Base-by-base conservation (phyloP, 306 rosid genomes). In the Aeschynomene evenia region DNA sequence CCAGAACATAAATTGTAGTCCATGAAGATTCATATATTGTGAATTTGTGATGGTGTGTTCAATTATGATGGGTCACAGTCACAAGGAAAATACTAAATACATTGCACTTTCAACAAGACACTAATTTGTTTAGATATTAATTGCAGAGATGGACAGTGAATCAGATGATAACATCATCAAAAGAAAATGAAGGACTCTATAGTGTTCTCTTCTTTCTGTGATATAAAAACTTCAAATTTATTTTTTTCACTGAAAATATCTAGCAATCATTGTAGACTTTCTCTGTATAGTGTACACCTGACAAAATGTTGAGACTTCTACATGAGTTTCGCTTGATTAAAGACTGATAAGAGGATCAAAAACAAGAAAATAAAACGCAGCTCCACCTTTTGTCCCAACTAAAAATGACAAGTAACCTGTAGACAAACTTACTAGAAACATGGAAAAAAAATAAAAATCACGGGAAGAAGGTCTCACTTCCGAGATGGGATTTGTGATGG, bases 401-500 rank as follows among this genome's bases (percentile, higher is more conserved):
- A 37, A 0, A 62, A 56, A 49, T 22, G 36, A 53, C 26, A 22
- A 36, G 28, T 21, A 18, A 21, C 57, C 50, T 31, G 53, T 19
- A 22, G 61, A 48, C 18, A 34, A 82, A 40, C 53, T 42, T 23
- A 14, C 18, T n/a, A 21, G 21, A 51, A 70, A 36, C 34, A 37
- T 33, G 31, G 65, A 53, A 12, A 50, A 21, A 76, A 4, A 34
- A 75, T 26, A n/a, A 42, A 63, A 58, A 61, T 72, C 72, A 68
- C 40, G 76, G 28, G 71, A 39, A 62, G 70, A 56, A 46, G 71
- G 14, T 49, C 80, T 82, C 83, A 90, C 98, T 78, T 94, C 63
- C 96, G 85, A 6, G 95, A 90, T 31, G 95, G 86, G 63, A 94
- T 50, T 42, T 72, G 42, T 4, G 85, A 57, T 16, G 97, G 97